Base-by-base conservation (phyloP, 1,284 basidiomycete species). In the Cutaneotrichosporon mucoides region DNA sequence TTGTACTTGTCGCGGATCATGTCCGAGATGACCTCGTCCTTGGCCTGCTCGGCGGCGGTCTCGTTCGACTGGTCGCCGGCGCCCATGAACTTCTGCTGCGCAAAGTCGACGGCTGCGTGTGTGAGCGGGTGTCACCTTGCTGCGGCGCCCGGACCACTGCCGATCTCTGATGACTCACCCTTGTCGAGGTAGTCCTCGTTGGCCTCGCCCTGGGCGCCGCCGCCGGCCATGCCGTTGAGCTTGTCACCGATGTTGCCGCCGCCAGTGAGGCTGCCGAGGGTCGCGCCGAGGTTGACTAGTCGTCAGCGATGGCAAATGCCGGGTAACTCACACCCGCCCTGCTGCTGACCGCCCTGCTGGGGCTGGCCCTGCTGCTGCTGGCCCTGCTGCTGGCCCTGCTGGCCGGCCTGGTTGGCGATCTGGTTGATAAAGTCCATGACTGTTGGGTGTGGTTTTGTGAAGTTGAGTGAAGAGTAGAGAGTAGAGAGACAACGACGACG, bases 121-220 rank as follows among this genome's bases (percentile, higher is more conserved):
- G n/a, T n/a, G n/a, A n/a, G n/a, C n/a, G n/a, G n/a, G n/a, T n/a
- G n/a, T n/a, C n/a, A n/a, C n/a, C n/a, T n/a, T n/a, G n/a, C n/a
- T n/a, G n/a, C n/a, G n/a, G n/a, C n/a, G n/a, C n/a, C n/a, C n/a
- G n/a, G n/a, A n/a, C n/a, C n/a, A n/a, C n/a, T n/a, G n/a, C n/a
- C n/a, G n/a, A n/a, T n/a, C n/a, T n/a, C 24, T 24, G 24, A 3
- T 44, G 16, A 59, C 57, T 35, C 53, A 59, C 57, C 60, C 60
- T 61, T 61, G 60, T 61, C 60, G 16, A 61, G 60, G 60, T 55
- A 57, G 49, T 61, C 60, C 56, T 61, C 60, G 53, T 61, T 58
- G 3, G 16, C 34, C 60, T 61, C 60, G 60, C 60, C 60, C 53
- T 57, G 56, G 16, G 36, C 44, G 41, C 60, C 60, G 37, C 60